Base-by-base conservation (phyloP, 2,329 filamentous ascomycete species). In the Penicillium brasilianum region DNA sequence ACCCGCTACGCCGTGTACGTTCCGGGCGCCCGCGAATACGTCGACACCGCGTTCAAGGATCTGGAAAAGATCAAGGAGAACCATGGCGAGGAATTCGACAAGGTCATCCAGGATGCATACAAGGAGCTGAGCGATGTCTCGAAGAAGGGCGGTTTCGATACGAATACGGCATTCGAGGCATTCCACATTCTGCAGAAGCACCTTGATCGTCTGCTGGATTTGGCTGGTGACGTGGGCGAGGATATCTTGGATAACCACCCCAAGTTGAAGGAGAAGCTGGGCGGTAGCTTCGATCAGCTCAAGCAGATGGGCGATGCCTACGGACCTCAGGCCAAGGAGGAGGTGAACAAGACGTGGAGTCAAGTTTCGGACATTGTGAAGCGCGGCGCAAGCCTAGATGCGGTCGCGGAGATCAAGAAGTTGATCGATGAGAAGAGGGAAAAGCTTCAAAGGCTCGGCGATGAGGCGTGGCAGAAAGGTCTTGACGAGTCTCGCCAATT, bases 171-270 rank as follows among this genome's bases (percentile, higher is more conserved):
- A 0, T 79, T 82, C 20, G 82, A 87, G 73, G 84, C 85, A 0
- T 89, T 85, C 78, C 82, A 87, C 2, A 81, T 90, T 10, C 76
- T 93, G 5, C 81, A 87, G 34, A 87, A 90, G 61, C 78, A 89
- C 18, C 78, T 87, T 22, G 82, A 81, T 69, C 83, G 86, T 64
- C 76, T 93, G 14, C 84, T 83, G 16, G 82, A 82, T 48, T 81
- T 93, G 2, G 85, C 88, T 0, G 84, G 83, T 6, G 88, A 90
- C 67, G 86, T 87, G 1, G 78, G 86, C 0, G 77, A 80, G 25
- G 86, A 92, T 63, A 85, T 93, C 44, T 74, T 92, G 54, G 84
- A 92, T 69, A 91, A 91, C 72, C 90, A 93, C 72, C 90, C 90
- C 0, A 76, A 89, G 67, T 70, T 91, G 20, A 91, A 91, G 81